Percentiles rank a stretch among this genome's conserved stretches.
Evolutionary conservation across 345 rosid species (phyloP).

Genomic region (Gossypium herbaceum): DNA sequence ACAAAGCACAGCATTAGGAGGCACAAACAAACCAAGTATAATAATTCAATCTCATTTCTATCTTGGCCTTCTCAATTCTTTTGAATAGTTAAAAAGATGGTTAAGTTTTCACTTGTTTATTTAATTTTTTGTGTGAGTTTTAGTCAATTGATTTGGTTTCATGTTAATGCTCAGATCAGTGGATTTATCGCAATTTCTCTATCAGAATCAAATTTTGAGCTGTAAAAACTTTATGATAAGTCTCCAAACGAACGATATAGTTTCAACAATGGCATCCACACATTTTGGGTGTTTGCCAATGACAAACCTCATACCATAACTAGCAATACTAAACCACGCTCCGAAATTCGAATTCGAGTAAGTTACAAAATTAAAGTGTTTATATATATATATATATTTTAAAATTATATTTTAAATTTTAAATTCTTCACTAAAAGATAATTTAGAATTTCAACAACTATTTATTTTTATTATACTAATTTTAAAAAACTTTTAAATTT

Average conservation of each 20-base stretch:
- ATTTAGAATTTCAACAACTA: too few species aligned
- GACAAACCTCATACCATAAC: constrained; percentile 27
- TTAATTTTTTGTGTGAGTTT: not conserved
- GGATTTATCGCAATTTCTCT: constrained; percentile 17
- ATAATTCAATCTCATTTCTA: not conserved
- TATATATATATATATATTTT: too few species aligned
- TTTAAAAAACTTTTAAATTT: too few species aligned
- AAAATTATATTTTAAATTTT: too few species aligned
- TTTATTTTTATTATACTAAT: too few species aligned
- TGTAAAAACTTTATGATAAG: constrained; percentile 25
- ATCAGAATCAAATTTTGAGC: constrained; percentile 1
- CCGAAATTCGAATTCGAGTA: constrained; percentile 27
- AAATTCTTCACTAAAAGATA: too few species aligned
- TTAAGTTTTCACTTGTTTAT: not conserved
- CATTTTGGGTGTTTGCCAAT: constrained; percentile 20
- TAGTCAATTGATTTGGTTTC: not conserved
- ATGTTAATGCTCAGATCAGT: not conserved
- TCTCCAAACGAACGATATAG: constrained; percentile 11
- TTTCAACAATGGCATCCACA: constrained; percentile 22
- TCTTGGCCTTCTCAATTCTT: not conserved
- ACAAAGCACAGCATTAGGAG: not conserved
- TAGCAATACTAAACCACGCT: constrained; percentile 21
- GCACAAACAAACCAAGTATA: not conserved
- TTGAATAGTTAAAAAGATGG: not conserved
- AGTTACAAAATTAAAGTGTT: not conserved